phyloP scores from a whole-genome alignment of 495 filamentous ascomycete genomes.

The Pseudomonodictys pantanalensis region DNA sequence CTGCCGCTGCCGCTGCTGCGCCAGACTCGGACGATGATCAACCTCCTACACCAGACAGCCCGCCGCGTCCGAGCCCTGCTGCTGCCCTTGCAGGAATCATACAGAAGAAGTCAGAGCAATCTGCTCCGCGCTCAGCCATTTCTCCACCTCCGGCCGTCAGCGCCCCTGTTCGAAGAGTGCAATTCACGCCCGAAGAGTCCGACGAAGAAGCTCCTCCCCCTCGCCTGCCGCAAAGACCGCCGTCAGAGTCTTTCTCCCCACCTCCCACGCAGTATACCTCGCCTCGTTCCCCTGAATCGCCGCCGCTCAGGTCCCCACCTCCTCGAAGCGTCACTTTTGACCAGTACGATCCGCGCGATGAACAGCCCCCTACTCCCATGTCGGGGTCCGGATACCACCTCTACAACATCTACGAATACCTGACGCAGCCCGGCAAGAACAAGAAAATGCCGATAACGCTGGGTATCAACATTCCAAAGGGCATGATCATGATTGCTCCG shows the following conservation, averaged over 20 bases:
- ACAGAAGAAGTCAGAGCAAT: conserved; percentile 49
- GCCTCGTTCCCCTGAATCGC: conserved; percentile 40
- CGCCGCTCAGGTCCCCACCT: conserved; percentile 54
- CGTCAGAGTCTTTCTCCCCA: conserved; percentile 57
- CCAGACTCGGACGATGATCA: conserved; percentile 31
- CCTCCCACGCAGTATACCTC: conserved; percentile 53
- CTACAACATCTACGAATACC: conserved; percentile 96
- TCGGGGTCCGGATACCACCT: conserved; percentile 81
- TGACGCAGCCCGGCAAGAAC: conserved; percentile 87
- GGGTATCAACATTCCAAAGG: conserved; percentile 81
- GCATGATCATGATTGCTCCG: conserved; percentile 85
- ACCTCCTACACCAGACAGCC: conserved; percentile 37
- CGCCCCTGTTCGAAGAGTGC: conserved; percentile 45
- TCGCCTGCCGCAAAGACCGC: conserved; percentile 66
- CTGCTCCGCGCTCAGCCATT: conserved; percentile 41
- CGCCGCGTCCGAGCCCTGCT: conserved; percentile 59
- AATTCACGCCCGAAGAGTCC: conserved; percentile 59
- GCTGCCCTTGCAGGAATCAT: conserved; percentile 71
- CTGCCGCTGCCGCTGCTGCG: conserved; percentile 29
- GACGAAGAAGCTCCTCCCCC: conserved; percentile 59
- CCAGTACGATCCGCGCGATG: conserved; percentile 33
- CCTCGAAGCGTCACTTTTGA: conserved; percentile 45
- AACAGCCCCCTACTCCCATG: conserved; percentile 39
- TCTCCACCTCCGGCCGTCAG: conserved; percentile 45
- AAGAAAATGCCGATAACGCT: conserved; percentile 97